Evolutionary conservation across 768 basidiomycete species (phyloP), one percentile per base, ranked within the genome.

Genomic region (Russula sp.): DNA sequence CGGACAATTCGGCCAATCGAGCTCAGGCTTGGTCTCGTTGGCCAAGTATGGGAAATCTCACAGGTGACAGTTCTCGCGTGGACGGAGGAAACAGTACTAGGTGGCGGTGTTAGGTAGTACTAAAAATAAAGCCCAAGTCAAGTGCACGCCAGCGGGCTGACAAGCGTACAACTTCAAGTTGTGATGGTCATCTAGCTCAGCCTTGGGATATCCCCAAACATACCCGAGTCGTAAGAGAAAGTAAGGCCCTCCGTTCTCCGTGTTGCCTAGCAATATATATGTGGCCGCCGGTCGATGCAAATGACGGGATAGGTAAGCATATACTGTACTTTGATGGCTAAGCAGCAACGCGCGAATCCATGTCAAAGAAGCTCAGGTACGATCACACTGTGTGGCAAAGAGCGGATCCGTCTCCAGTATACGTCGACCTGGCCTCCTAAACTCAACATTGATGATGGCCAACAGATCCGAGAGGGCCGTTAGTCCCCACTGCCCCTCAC

Each of bases 251-350:
- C 45, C 44, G 35, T 47, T 50, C 40, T 53, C 57, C 42, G 20
- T 49, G 45, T 52, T 53, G 14, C 64, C 34, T 53, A 61, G 51
- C 52, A 67, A 40, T 60, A 51, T 54, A 57, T 67, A 22, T 45
- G 44, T 45, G 44, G 44, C 40, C 56, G 39, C 44, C 10, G 9
- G 40, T 57, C 44, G 51, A 48, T 55, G 14, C 27, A 52, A 37
- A 27, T 45, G 20, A 60, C 34, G 34, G 20, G 14, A 20, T 20
- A 27, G 34, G 45, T 40, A 6, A 45, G 32, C 13, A 14, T 56
- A 45, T 34, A 54, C 27, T 47, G n/a, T 48, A 54, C 27, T 47
- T 14, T 48, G 14, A 58, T 47, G 40, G 35, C 59, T 27, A 44
- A 39, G 60, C 44, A 39, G 60, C 44, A 62, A 55, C 45, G 18